These are phyloP conservation scores for Lentinus tigrinus DNA, from an alignment of 768 basidiomycete species.

Conservation along the genomic window DNA sequence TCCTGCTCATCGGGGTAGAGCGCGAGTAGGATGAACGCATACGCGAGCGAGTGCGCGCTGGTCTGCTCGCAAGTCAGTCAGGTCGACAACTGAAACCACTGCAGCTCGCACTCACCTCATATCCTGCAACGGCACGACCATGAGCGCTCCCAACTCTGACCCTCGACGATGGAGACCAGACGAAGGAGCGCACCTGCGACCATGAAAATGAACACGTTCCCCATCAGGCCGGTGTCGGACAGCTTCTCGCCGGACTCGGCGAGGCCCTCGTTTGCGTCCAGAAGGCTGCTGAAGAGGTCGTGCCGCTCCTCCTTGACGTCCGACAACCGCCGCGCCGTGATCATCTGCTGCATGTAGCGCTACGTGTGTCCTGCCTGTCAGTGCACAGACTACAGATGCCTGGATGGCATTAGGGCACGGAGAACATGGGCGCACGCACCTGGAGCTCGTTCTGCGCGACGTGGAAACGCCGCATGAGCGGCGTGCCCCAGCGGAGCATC, in stretches of 20 bases:
- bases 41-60: constrained; percentile 35
- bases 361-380: too few relatives aligned
- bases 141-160: too few relatives aligned
- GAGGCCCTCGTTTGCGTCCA: constrained; percentile 46
- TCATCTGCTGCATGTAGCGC: constrained; percentile 56
- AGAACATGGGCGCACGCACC: constrained; percentile 8
- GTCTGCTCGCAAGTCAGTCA: constrained; percentile 21
- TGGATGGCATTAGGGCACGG: not conserved
- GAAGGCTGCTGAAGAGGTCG: constrained; percentile 53
- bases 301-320: constrained; percentile 39
- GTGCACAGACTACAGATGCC: too few relatives aligned
- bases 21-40: constrained; percentile 37
- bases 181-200: constrained; percentile 42
- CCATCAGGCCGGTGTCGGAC: constrained; percentile 43
- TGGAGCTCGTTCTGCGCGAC: constrained; percentile 29
- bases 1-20: constrained; percentile 41
- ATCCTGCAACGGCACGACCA: constrained; percentile 19
- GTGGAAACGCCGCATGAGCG: constrained; percentile 21
- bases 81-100: not conserved
- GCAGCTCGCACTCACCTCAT: constrained; percentile 40
- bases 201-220: constrained; percentile 43
- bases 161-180: not conserved
- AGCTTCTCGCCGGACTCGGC: constrained; percentile 30
- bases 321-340: constrained; percentile 38
- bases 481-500: constrained; percentile 22